Evolutionary conservation across 768 basidiomycete genomes (phyloP).

Genomic region (Rhizopogon sp.): DNA sequence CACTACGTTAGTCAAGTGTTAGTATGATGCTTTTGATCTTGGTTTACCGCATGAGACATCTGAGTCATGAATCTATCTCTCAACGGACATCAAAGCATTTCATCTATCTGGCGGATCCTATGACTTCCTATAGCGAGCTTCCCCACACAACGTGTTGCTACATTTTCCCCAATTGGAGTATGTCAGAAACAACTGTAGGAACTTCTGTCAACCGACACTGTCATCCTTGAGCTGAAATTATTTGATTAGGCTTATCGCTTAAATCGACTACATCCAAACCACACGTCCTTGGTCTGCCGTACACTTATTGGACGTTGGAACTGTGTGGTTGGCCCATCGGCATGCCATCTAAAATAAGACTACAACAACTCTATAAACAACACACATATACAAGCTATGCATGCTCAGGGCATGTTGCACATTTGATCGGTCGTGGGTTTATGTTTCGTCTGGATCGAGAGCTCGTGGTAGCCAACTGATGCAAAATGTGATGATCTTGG

Average conservation of each 20-base stretch:
- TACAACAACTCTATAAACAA: neutral
- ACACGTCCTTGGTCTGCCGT: neutral
- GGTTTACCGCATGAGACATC: neutral
- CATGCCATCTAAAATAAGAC: neutral
- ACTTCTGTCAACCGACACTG: neutral
- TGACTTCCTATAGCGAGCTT: neutral
- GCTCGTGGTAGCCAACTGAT: neutral
- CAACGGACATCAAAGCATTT: neutral
- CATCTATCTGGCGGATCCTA: neutral
- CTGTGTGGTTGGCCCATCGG: neutral
- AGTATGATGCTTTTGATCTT: neutral
- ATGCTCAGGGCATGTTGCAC: neutral
- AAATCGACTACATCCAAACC: neutral
- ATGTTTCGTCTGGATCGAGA: neutral
- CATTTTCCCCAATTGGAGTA: neutral
- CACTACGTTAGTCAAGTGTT: neutral
- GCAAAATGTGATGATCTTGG: neutral
- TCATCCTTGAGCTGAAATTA: neutral
- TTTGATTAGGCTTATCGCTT: neutral
- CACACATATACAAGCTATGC: neutral
- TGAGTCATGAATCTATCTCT: neutral
- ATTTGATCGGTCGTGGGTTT: slow-evolving; percentile 1
- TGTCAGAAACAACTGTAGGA: neutral
- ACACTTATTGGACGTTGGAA: neutral
- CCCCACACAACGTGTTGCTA: neutral